phyloP scores from a whole-genome alignment of 1,139 yeast genomes.

The Pichia sp. region DNA sequence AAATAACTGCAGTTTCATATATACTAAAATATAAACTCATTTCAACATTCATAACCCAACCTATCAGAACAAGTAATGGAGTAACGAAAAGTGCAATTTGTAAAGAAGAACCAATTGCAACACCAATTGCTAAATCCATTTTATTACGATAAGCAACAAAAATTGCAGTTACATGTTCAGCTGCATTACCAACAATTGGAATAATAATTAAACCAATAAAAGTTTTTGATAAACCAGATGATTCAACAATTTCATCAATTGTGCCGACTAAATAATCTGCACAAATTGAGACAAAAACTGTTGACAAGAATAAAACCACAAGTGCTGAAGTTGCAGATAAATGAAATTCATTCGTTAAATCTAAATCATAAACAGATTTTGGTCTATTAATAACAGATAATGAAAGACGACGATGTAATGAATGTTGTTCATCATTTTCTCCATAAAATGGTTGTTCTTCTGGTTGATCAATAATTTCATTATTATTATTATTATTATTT shows the following conservation, averaged over 20 bases:
- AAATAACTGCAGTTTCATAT: slow-evolving; percentile 87
- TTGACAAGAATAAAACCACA: slow-evolving; percentile 50
- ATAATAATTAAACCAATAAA: slow-evolving; percentile 89
- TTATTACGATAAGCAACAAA: slow-evolving; percentile 92
- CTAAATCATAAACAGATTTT: slow-evolving; percentile 25
- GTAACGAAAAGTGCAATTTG: slow-evolving; percentile 94
- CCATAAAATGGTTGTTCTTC: slow-evolving; percentile 5
- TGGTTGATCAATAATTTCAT: neutral
- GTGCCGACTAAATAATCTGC: slow-evolving; percentile 94
- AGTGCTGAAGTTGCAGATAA: slow-evolving; percentile 41
- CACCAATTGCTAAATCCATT: slow-evolving; percentile 96
- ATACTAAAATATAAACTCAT: slow-evolving; percentile 90
- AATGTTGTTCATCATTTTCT: neutral
- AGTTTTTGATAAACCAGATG: slow-evolving; percentile 85
- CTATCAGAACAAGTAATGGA: slow-evolving; percentile 87
- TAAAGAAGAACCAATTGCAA: slow-evolving; percentile 94
- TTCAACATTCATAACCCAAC: slow-evolving; percentile 87
- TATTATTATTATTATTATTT: neutral
- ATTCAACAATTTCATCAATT: slow-evolving; percentile 78
- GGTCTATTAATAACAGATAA: slow-evolving; percentile 24
- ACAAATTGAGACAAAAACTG: slow-evolving; percentile 79
- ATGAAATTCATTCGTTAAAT: slow-evolving; percentile 25
- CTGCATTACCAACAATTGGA: slow-evolving; percentile 97
- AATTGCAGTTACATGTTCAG: slow-evolving; percentile 96
- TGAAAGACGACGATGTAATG: slow-evolving; percentile 52